Base-by-base conservation (phyloP, 164 flowering plant species). In the Stephania japonica region DNA sequence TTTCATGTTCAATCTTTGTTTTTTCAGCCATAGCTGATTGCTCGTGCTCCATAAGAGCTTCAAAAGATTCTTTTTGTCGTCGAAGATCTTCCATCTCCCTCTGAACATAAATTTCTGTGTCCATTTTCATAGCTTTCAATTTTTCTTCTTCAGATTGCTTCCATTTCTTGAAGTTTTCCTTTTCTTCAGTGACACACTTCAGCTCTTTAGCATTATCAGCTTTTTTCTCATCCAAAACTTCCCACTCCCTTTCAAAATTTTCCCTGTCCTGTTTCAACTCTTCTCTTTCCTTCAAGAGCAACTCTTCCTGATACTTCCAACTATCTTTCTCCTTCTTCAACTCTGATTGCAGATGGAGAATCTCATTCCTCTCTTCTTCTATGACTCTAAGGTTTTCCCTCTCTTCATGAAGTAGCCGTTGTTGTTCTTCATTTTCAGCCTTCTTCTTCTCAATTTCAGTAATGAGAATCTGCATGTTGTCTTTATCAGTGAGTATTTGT, bases 161-260 rank as follows among this genome's bases (percentile, higher is more conserved):
- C 77, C 81, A 47, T 73, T 81, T 88, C 26, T 84, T 83, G 8
- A 90, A 72, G 66, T 75, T 82, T 16, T 78, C 83, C 76, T 80
- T 91, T 79, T 91, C 89, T 75, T 83, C 84, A 14, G 65, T 81
- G 42, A 87, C 49, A 65, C 75, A 72, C 68, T 71, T 78, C 8
- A 82, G 78, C 70, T 86, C 89, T 68, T 79, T 83, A 19, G 49
- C 73, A 65, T 85, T 73, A 65, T 72, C 84, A 76, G 83, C 83
- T 76, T 82, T 84, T 77, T 88, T 93, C 69, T 88, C 94, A 88
- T 96, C 97, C 75, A 96, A 70, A 4, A 73, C 86, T 79, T 89
- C 93, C 98, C 97, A 96, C 24, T 96, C 94, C 79, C 84, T 86
- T 84, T 93, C 97, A 83, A 93, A 92, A 43, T 73, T 92, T 70